phyloP scores from a whole-genome alignment of 2,329 filamentous ascomycete species.

The Aspergillus sp. region DNA sequence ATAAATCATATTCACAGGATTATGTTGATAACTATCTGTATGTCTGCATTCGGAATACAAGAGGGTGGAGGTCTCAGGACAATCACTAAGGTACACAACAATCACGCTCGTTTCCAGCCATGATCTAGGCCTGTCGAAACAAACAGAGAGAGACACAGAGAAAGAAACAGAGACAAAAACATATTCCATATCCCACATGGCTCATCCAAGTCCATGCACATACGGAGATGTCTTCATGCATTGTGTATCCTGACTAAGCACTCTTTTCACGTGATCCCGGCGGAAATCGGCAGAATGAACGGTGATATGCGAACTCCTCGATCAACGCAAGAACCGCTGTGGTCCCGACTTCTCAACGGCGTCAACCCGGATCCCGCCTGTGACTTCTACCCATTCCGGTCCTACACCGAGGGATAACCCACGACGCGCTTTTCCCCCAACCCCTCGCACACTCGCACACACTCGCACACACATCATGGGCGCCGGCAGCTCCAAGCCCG shows the following conservation, averaged over 20 bases:
- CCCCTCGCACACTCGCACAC: not conserved
- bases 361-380: not conserved
- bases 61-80: too few relatives aligned
- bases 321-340: constrained; percentile 16
- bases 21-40: too few relatives aligned
- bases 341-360: constrained; percentile 5
- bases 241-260: constrained; percentile 11
- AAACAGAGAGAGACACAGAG: too few relatives aligned
- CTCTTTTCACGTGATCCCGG: constrained; percentile 18
- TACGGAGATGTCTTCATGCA: too few relatives aligned
- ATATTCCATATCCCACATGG: too few relatives aligned
- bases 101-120: too few relatives aligned
- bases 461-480: constrained; percentile 50
- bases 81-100: too few relatives aligned
- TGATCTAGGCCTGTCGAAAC: too few relatives aligned
- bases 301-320: constrained; percentile 16
- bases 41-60: too few relatives aligned
- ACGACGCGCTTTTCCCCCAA: not conserved
- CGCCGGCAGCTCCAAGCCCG: constrained; percentile 61
- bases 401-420: not conserved
- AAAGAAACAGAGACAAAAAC: too few relatives aligned
- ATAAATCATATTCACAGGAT: too few relatives aligned
- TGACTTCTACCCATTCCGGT: not conserved
- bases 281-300: constrained; percentile 22
- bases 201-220: too few relatives aligned